Base-by-base conservation (phyloP, 257 asterid genomes). In the Gardenia jasminoides region DNA sequence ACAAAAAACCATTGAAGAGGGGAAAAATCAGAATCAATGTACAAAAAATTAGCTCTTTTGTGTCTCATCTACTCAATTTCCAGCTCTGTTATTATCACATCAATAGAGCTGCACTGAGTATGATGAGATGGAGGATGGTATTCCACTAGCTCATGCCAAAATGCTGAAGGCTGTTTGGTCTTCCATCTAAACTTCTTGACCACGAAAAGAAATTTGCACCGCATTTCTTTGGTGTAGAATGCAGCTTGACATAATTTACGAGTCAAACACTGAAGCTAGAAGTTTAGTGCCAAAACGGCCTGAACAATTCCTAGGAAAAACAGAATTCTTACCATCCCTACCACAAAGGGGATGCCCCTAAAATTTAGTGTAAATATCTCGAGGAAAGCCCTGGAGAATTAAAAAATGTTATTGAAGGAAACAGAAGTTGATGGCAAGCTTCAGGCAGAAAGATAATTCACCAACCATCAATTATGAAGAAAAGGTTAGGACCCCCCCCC, bases 331-430 rank as follows among this genome's bases (percentile, higher is more conserved):
- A 69, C 48, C 41, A 76, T n/a, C 77, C 72, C 78, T 61, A 74
- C 26, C 77, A 65, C 39, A 43, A 54, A 12, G 33, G 58, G 71
- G 33, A 69, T 47, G 75, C 28, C 20, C 70, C 65, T 28, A 69
- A 67, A 69, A 74, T 44, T 69, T 36, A 70, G 11, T 48, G 39
- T 69, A 54, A 75, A 62, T 48, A 39, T 74, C 71, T 13, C 43
- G 74, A 81, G 58, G 48, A 43, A 76, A 44, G 47, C 67, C 70
- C 50, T 67, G 76, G 78, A 67, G 76, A 80, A 52, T 80, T 67
- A 61, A 16, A 61, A 62, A 31, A 30, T 41, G 43, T 54, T 50
- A 74, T 26, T 28, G 41, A 26, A 64, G 73, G 59, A 59, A 75
- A 36, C 20, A 62, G 28, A 26, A 75, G 36, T 10, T 75, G 12